Evolutionary conservation across 2,329 filamentous ascomycete species (phyloP).

Genomic region (Corniculantispora saksenae): DNA sequence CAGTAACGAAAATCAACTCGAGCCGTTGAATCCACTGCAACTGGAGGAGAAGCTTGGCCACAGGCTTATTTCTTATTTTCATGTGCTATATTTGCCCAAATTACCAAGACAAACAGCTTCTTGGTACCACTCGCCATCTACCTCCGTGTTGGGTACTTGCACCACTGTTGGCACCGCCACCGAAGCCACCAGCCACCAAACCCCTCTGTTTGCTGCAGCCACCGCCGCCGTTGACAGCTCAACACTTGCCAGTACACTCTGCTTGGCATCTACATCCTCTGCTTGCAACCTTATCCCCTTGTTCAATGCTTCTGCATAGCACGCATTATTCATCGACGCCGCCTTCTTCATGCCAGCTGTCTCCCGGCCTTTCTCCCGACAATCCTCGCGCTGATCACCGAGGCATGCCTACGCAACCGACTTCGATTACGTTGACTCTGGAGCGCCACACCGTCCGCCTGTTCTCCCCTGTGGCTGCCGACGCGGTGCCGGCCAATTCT

Average conservation of each 20-base stretch:
- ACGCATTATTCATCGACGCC: background rate
- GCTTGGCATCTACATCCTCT: background rate
- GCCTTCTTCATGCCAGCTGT: background rate
- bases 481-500: background rate
- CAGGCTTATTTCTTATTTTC: no score
- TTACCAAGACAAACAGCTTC: no score
- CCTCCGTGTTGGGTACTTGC: no score
- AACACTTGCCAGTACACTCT: background rate
- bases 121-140: no score
- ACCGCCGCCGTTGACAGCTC: background rate
- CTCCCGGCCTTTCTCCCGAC: background rate
- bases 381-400: background rate
- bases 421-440: slow-evolving; percentile 1
- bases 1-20: no score
- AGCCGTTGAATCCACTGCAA: no score
- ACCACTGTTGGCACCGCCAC: background rate
- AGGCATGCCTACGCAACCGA: background rate
- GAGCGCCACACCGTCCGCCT: slow-evolving; percentile 8
- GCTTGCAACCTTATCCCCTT: background rate
- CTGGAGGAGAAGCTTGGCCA: no score
- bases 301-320: background rate
- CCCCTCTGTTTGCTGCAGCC: background rate
- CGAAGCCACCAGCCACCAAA: background rate
- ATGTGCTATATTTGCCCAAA: no score
- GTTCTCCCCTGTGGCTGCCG: slow-evolving; percentile 7